phyloP scores from a whole-genome alignment of 2,329 filamentous ascomycete genomes.

The Alternaria arbusti region DNA sequence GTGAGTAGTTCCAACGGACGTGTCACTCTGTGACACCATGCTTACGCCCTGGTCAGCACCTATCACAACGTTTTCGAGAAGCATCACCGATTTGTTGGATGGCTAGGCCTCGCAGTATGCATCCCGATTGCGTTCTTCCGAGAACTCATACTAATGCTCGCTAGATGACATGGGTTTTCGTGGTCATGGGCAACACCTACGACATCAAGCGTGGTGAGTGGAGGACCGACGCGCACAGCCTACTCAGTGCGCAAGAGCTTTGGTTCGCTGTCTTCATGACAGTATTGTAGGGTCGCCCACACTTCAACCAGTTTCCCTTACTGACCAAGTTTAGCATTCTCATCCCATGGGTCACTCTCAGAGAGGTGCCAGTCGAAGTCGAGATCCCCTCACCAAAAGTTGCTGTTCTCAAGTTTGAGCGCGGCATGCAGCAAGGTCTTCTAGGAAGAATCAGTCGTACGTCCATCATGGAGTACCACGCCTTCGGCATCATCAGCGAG shows the following conservation, averaged over 20 bases:
- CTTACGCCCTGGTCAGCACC: conserved; percentile 31
- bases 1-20: conserved; percentile 22
- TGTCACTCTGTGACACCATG: background rate
- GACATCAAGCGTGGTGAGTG: conserved; percentile 44
- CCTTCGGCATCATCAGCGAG: conserved; percentile 47
- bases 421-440: conserved; percentile 47
- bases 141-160: conserved; percentile 6
- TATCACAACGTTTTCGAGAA: conserved; percentile 47
- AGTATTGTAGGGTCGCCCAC: conserved; percentile 32
- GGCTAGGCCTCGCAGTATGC: conserved; percentile 45
- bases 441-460: conserved; percentile 45
- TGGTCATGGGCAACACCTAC: conserved; percentile 42
- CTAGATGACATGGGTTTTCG: conserved; percentile 46
- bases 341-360: conserved; percentile 44
- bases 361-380: conserved; percentile 43
- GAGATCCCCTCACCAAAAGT: conserved; percentile 47
- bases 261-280: conserved; percentile 49
- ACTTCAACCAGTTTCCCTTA: background rate
- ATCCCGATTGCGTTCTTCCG: background rate
- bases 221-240: conserved; percentile 30
- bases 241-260: conserved; percentile 43
- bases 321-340: conserved; percentile 32
- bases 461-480: conserved; percentile 48
- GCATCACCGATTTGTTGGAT: conserved; percentile 45
- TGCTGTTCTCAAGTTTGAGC: conserved; percentile 41